Conservation (phyloP, 805 yeast genomes). For the Candida argentea region DNA sequence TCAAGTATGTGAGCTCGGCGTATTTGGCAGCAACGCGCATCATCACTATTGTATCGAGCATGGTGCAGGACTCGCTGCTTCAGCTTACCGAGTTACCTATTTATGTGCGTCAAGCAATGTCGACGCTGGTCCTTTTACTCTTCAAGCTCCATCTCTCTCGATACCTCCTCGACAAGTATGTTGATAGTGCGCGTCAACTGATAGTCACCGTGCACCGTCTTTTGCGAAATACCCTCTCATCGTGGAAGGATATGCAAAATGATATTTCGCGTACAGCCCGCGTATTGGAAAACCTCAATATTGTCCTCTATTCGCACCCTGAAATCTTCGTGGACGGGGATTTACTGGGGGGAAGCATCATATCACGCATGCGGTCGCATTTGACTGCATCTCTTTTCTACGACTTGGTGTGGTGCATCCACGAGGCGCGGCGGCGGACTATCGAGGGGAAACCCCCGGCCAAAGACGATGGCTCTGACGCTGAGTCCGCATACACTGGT, state of each 20-base stretch:
- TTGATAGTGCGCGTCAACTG: conserved; percentile 85
- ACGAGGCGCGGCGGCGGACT: conserved; percentile 77
- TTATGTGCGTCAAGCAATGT: conserved; percentile 76
- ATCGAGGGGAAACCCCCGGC: conserved; percentile 19
- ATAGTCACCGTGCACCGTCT: conserved; percentile 88
- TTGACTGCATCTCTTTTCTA: conserved; percentile 84
- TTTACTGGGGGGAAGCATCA: conserved; percentile 36
- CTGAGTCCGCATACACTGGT: conserved; percentile 1
- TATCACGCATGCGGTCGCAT: conserved; percentile 84
- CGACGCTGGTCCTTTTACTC: conserved; percentile 66
- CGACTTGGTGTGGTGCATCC: conserved; percentile 89
- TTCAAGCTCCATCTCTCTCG: conserved; percentile 80
- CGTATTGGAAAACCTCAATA: conserved; percentile 78
- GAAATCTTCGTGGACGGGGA: conserved; percentile 58
- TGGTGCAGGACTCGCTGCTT: conserved; percentile 44
- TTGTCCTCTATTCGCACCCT: conserved; percentile 80
- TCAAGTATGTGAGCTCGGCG: conserved; percentile 72
- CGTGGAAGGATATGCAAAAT: conserved; percentile 86
- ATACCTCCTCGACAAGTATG: conserved; percentile 57
- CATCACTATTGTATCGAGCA: conserved; percentile 63
- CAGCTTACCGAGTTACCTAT: conserved; percentile 79
- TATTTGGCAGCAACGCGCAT: conserved; percentile 74
- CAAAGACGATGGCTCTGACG: conserved; percentile 3
- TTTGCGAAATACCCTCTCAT: conserved; percentile 76
- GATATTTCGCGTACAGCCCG: conserved; percentile 89